Evolutionary conservation across 1,284 basidiomycete genomes (phyloP).

Genomic region (Spongiforma sp.): DNA sequence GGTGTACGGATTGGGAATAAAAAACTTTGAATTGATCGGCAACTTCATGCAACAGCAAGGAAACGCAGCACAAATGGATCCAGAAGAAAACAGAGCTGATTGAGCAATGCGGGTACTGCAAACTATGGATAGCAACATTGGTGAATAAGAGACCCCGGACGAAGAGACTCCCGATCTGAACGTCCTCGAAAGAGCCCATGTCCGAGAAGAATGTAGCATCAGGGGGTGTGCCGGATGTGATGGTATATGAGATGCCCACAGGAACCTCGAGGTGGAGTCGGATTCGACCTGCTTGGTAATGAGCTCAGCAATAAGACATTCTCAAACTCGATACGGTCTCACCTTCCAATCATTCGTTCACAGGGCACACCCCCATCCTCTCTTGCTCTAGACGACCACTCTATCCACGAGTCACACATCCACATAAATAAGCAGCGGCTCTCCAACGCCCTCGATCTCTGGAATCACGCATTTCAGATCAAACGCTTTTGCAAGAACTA

Average conservation of each 20-base stretch:
- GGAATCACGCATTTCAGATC: conserved; percentile 96
- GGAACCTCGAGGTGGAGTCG: conserved; percentile 31
- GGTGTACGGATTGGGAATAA: conserved; percentile 25
- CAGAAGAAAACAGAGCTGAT: conserved; percentile 25
- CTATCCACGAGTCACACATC: conserved; percentile 68
- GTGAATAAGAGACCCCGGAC: conserved; percentile 19
- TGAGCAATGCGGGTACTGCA: conserved; percentile 31
- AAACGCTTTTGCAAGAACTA: conserved; percentile 89
- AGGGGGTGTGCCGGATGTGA: conserved; percentile 19
- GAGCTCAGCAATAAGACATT: conserved; percentile 22
- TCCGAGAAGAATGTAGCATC: conserved; percentile 21
- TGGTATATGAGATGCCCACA: conserved; percentile 41
- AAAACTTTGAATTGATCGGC: too few species aligned
- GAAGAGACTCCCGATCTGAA: conserved; percentile 25
- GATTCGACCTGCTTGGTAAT: conserved; percentile 22
- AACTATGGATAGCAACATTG: conserved; percentile 31
- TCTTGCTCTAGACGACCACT: conserved; percentile 25
- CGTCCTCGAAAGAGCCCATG: conserved; percentile 24
- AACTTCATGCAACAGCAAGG: conserved; percentile 28
- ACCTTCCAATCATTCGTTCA: conserved; percentile 29
- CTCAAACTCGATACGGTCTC: conserved; percentile 31
- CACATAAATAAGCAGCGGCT: conserved; percentile 91
- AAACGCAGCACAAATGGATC: conserved; percentile 27
- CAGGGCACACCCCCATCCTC: conserved; percentile 19
- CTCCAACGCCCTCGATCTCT: conserved; percentile 94